A percentile compares a stretch with the other conserved stretches of the same genome.
Evolutionary conservation across 805 yeast species (phyloP).

Genomic region (Kurtzmaniella cleridarum): DNA sequence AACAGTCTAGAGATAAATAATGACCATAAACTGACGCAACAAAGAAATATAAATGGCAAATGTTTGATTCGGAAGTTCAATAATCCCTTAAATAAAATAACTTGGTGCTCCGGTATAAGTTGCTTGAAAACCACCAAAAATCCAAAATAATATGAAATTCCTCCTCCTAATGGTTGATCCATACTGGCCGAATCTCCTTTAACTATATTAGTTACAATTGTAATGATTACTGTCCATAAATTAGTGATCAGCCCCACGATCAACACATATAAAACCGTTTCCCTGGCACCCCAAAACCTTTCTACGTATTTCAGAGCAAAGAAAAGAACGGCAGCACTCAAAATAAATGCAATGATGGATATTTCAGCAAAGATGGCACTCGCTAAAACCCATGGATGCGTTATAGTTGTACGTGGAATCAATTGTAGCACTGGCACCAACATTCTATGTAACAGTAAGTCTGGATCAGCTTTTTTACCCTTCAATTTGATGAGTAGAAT

Average conservation of each 20-base stretch:
- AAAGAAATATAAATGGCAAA: slow-evolving; percentile 45
- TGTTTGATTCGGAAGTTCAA: slow-evolving; percentile 53
- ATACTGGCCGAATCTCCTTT: slow-evolving; percentile 31
- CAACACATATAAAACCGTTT: slow-evolving; percentile 45
- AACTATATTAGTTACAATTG: slow-evolving; percentile 31
- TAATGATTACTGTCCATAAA: slow-evolving; percentile 41
- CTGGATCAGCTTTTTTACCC: slow-evolving; percentile 13
- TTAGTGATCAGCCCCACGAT: slow-evolving; percentile 57
- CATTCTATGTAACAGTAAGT: slow-evolving; percentile 32
- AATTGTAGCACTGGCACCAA: slow-evolving; percentile 57
- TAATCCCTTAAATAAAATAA: slow-evolving; percentile 41
- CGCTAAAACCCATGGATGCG: slow-evolving; percentile 60
- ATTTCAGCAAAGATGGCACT: slow-evolving; percentile 64
- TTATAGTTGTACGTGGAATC: slow-evolving; percentile 51
- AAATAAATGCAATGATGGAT: slow-evolving; percentile 38
- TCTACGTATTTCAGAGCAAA: slow-evolving; percentile 44
- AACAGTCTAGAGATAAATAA: slow-evolving; percentile 24
- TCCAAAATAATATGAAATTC: slow-evolving; percentile 47
- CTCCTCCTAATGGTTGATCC: slow-evolving; percentile 46
- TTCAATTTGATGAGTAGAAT: slow-evolving; percentile 39
- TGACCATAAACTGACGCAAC: slow-evolving; percentile 32
- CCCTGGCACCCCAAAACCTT: slow-evolving; percentile 45
- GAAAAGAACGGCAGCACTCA: slow-evolving; percentile 32
- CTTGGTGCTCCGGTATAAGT: slow-evolving; percentile 52
- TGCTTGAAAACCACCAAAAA: slow-evolving; percentile 54